Evolutionary conservation across 352 stramenopile species (phyloP).

Genomic region (Globisporangium lucens): DNA sequence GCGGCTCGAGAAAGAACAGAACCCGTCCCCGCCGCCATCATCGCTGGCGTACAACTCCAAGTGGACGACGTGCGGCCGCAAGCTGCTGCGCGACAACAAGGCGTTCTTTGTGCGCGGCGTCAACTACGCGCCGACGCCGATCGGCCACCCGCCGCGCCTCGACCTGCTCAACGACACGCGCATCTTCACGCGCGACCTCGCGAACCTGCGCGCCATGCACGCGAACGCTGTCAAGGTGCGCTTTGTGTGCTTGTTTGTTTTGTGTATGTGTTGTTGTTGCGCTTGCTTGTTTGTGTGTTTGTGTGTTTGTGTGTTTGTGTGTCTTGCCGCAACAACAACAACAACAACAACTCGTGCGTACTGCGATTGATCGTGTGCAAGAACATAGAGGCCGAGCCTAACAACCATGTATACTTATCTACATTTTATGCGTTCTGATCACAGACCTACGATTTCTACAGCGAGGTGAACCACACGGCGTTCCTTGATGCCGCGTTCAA

Average conservation of each 20-base stretch:
- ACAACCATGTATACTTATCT: not conserved
- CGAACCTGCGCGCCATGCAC: slow-evolving; percentile 69
- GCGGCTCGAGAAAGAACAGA: not conserved
- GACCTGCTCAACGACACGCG: slow-evolving; percentile 53
- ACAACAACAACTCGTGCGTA: not conserved
- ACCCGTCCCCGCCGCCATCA: not conserved
- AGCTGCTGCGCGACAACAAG: slow-evolving; percentile 51
- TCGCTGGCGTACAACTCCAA: slow-evolving; percentile 33
- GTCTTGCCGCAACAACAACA: not conserved
- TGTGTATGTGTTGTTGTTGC: slow-evolving; percentile 1
- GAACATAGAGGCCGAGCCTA: not conserved
- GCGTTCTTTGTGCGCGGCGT: slow-evolving; percentile 72
- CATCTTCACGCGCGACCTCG: slow-evolving; percentile 61
- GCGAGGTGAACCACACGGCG: slow-evolving; percentile 37
- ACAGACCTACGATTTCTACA: slow-evolving; percentile 63
- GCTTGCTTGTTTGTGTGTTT: not conserved
- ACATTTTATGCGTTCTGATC: not conserved
- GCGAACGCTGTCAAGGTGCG: slow-evolving; percentile 57
- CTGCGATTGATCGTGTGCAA: not conserved
- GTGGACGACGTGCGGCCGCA: slow-evolving; percentile 58
- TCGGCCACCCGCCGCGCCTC: slow-evolving; percentile 43
- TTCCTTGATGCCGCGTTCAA: slow-evolving; percentile 70
- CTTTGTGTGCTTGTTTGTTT: not conserved
- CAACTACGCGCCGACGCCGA: slow-evolving; percentile 70
- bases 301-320: not conserved